A percentile compares a stretch with the other conserved stretches of the same genome.
Evolutionary conservation across 2,329 filamentous ascomycete species (phyloP).

Genomic region (Lasiodiplodia sp.): DNA sequence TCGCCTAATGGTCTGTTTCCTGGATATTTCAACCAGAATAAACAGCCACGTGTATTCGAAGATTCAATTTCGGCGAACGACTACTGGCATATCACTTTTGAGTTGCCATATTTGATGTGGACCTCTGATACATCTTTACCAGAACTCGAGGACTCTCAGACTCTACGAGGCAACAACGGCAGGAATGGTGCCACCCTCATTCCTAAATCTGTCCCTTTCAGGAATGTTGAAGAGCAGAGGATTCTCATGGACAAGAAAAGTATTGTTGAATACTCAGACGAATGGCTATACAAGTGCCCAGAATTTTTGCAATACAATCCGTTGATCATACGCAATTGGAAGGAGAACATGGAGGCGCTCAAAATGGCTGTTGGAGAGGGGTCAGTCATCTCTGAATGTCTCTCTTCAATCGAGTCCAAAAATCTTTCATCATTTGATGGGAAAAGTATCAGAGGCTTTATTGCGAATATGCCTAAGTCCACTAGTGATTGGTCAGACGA

Average conservation of each 20-base stretch:
- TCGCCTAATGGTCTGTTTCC: not conserved
- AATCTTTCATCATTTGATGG: too few relatives aligned
- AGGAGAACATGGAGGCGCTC: too few relatives aligned
- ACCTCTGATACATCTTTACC: not conserved
- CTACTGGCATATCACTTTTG: slow-evolving; percentile 26
- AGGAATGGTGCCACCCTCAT: not conserved
- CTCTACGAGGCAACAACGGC: not conserved
- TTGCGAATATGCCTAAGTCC: too few relatives aligned
- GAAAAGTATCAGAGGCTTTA: too few relatives aligned
- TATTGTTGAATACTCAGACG: not conserved
- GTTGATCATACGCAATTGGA: not conserved
- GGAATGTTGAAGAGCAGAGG: not conserved
- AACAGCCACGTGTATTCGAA: not conserved
- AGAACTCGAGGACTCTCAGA: not conserved
- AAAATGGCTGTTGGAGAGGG: not conserved
- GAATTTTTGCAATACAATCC: not conserved
- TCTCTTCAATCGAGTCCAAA: too few relatives aligned
- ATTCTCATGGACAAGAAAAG: not conserved
- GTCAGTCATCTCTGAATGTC: not conserved
- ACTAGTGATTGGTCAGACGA: too few relatives aligned
- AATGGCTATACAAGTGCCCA: slow-evolving; percentile 1
- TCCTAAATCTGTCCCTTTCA: not conserved
- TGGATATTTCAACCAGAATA: not conserved
- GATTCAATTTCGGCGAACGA: not conserved
- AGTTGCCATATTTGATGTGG: slow-evolving; percentile 30